phyloP scores from a whole-genome alignment of 331 rosid genomes.

The Prunus yedoensis region DNA sequence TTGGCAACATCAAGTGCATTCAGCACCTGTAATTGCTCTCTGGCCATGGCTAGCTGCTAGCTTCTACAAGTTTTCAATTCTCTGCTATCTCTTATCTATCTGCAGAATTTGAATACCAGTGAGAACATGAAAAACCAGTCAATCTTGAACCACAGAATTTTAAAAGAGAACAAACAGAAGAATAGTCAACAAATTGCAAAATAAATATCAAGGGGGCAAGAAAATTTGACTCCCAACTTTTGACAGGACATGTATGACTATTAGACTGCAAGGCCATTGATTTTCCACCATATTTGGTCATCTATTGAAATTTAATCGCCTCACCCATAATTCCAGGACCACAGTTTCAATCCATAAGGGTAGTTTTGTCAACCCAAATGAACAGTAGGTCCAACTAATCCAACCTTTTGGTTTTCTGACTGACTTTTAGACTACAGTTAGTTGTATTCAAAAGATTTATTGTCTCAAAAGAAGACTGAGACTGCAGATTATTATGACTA shows the following conservation, averaged over 20 bases:
- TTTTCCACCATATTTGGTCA: background rate
- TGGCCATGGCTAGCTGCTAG: constrained; percentile 39
- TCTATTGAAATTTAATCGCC: background rate
- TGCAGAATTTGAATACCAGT: constrained; percentile 21
- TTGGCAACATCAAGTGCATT: constrained; percentile 73
- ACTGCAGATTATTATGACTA: background rate
- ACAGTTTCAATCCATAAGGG: background rate
- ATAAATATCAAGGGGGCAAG: background rate
- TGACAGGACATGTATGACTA: background rate
- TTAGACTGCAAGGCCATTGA: background rate
- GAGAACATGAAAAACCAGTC: background rate
- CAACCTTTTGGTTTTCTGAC: background rate
- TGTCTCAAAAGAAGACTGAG: background rate
- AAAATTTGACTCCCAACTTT: background rate
- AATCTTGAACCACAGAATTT: background rate
- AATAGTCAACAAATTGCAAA: background rate
- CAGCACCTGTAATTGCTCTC: constrained; percentile 54
- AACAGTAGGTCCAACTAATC: constrained; percentile 3
- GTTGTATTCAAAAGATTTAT: too few relatives aligned
- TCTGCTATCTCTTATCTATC: constrained; percentile 18
- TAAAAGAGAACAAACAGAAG: background rate
- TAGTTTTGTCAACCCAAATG: background rate
- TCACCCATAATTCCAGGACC: background rate
- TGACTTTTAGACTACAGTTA: too few relatives aligned
- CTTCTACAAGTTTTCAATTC: background rate